Base-by-base conservation (phyloP, 2,329 filamentous ascomycete species). In the Trichothecium roseum region DNA sequence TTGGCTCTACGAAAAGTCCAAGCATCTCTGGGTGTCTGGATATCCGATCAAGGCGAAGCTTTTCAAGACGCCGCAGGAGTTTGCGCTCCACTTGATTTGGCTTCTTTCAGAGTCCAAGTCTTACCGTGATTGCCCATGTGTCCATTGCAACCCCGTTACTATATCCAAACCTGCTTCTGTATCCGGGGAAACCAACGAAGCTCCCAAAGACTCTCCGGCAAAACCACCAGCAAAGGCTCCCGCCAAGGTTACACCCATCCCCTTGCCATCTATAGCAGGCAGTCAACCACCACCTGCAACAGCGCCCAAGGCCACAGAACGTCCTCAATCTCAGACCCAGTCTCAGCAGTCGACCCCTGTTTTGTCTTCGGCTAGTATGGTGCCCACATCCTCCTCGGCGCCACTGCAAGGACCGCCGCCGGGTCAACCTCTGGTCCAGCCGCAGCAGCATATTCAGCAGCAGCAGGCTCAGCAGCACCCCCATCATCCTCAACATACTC, bases 41-140 rank as follows among this genome's bases (percentile, higher is more conserved):
- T 67, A 68, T 38, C 66, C 66, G 5, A 52, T 61, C 41, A 67
- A 68, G 40, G 47, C 56, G 24, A 69, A 66, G 47, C 52, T 67
- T 5, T 72, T 64, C 47, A 69, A 66, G 47, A 68, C 63, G 30
- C 68, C 69, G 1, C 66, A 69, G 38, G 69, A 73, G 42, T 70
- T 73, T 39, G 65, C 62, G 4, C 53, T 68, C 8, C 69, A 73
- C 41, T 42, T 69, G 17, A 55, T 73, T 33, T 73, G 68, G 68
- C 60, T 73, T 3, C 52, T 67, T 7, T 68, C 67, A 20, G 46
- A 52, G 13, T 70, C 68, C 12, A 55, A 51, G 40, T 63, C 68
- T 44, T 64, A 66, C 32, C 56, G 47, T 30, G 64, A 71, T 41
- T 73, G 69, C 47, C 68, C 64, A 35, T 73, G 69, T 41, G 57